phyloP scores from a whole-genome alignment of 306 rosid genomes.

The Prunus dulcis region DNA sequence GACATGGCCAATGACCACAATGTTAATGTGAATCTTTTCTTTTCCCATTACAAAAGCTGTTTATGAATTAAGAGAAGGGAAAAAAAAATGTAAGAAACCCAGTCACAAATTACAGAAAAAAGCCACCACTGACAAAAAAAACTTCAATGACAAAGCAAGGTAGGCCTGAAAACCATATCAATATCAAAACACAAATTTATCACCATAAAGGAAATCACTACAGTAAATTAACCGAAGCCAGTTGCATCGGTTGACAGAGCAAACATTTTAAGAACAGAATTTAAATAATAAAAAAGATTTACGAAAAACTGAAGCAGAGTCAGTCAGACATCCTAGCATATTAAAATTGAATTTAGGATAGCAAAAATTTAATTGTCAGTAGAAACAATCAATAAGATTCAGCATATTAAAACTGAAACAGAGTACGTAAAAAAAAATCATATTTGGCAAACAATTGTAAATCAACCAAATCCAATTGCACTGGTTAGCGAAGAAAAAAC shows the following conservation, averaged over 20 bases:
- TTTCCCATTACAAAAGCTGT: slow-evolving; percentile 54
- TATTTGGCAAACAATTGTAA: too few species aligned
- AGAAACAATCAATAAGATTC: too few species aligned
- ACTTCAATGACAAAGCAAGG: neutral
- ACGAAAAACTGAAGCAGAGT: too few species aligned
- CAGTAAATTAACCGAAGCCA: neutral
- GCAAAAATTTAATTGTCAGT: too few species aligned
- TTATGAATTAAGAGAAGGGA: neutral
- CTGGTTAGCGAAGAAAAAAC: too few species aligned
- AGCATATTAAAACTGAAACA: too few species aligned
- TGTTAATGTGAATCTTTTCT: slow-evolving; percentile 82
- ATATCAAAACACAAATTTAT: neutral
- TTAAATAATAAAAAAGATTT: too few species aligned
- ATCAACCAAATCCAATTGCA: too few species aligned
- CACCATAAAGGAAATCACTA: neutral
- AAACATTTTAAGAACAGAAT: too few species aligned
- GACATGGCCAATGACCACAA: slow-evolving; percentile 92
- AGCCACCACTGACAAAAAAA: neutral
- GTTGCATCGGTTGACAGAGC: neutral
- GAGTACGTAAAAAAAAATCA: neutral
- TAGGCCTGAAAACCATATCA: neutral
- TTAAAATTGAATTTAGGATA: too few species aligned
- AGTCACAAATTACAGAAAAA: neutral
- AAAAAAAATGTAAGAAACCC: neutral
- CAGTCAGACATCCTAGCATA: too few species aligned